phyloP scores from a whole-genome alignment of 176 grass and related monocot genomes.

The Alopecurus myosuroides region DNA sequence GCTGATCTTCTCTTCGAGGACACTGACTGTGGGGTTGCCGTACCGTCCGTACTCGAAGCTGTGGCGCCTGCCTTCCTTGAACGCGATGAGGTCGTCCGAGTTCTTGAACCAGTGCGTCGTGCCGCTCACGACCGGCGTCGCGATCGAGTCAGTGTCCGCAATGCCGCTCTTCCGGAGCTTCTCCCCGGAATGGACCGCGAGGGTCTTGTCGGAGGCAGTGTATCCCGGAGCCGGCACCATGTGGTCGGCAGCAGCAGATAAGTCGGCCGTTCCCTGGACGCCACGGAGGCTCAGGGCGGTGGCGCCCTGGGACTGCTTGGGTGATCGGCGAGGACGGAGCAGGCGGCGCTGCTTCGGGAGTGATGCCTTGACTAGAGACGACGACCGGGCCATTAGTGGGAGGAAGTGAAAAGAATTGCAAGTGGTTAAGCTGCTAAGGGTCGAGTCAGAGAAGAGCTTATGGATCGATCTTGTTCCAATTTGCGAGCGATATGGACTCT shows the following conservation, averaged over 20 bases:
- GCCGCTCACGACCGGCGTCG: constrained; percentile 69
- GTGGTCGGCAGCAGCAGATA: neutral
- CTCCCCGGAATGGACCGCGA: constrained; percentile 79
- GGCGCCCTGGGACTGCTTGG: neutral
- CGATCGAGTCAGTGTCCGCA: constrained; percentile 48
- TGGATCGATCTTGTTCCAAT: no score
- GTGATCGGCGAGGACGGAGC: neutral
- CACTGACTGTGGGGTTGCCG: constrained; percentile 68
- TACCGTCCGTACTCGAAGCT: constrained; percentile 83
- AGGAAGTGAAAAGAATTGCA: neutral
- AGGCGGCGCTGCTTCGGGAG: neutral
- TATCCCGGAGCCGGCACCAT: neutral
- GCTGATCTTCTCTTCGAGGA: constrained; percentile 79
- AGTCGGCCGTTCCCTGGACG: neutral
- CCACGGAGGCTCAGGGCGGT: neutral
- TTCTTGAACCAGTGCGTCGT: constrained; percentile 80
- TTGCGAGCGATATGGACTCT: no score
- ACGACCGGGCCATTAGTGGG: neutral
- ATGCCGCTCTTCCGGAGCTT: constrained; percentile 24
- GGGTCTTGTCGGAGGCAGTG: constrained; percentile 51
- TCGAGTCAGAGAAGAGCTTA: no score
- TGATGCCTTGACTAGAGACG: neutral
- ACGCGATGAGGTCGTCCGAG: constrained; percentile 63
- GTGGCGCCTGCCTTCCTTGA: constrained; percentile 71
- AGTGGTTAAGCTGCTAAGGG: no score